Evolutionary conservation across 768 basidiomycete genomes (phyloP).

Genomic region (Leccinum subtestaceum): DNA sequence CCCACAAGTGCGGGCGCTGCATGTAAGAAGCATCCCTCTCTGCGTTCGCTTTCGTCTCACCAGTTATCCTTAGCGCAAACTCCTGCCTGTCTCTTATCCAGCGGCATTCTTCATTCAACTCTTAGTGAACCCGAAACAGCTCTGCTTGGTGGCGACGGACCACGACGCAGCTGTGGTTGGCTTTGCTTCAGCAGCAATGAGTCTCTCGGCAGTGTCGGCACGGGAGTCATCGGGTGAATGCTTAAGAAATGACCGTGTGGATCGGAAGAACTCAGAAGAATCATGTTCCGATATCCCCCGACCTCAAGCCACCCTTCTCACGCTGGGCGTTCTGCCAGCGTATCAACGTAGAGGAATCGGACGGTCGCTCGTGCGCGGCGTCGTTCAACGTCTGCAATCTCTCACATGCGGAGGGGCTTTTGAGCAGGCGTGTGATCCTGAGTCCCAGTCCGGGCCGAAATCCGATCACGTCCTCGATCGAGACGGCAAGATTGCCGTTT

Average conservation of each 20-base stretch:
- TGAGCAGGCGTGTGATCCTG: background rate
- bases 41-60: slow-evolving; percentile 3
- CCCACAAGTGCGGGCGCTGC: slow-evolving; percentile 25
- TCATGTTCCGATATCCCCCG: slow-evolving; percentile 10
- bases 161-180: slow-evolving; percentile 17
- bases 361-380: slow-evolving; percentile 27
- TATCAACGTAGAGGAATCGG: slow-evolving; percentile 31
- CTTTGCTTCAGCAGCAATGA: slow-evolving; percentile 28
- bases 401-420: background rate
- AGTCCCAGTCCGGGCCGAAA: background rate
- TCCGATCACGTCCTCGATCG: background rate
- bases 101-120: slow-evolving; percentile 32
- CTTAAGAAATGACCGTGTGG: background rate
- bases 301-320: slow-evolving; percentile 26
- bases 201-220: background rate
- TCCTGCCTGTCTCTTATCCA: slow-evolving; percentile 30
- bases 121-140: slow-evolving; percentile 27
- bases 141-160: slow-evolving; percentile 31
- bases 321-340: slow-evolving; percentile 27
- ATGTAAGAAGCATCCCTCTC: slow-evolving; percentile 14
- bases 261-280: slow-evolving; percentile 1
- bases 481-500: slow-evolving; percentile 11
- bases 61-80: slow-evolving; percentile 13
- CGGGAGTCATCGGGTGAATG: background rate
- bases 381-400: slow-evolving; percentile 27